Evolutionary conservation across 805 yeast species (phyloP).

Genomic region (Kregervanrija pseudodelftensis): DNA sequence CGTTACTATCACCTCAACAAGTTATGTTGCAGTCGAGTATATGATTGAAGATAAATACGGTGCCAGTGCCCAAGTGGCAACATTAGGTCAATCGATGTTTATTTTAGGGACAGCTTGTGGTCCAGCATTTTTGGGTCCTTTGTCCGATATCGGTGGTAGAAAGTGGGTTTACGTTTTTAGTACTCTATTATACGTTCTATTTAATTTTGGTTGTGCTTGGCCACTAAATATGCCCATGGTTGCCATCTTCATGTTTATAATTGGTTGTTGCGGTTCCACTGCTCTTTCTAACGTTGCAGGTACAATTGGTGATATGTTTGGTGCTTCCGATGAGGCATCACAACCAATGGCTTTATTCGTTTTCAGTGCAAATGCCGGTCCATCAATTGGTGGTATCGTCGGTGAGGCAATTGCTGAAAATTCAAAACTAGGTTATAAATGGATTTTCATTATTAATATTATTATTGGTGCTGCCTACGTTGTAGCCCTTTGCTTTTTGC

Average conservation of each 20-base stretch:
- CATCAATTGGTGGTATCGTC: conserved; percentile 30
- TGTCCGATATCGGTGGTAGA: conserved; percentile 31
- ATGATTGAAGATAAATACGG: conserved; percentile 21
- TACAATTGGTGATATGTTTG: conserved; percentile 30
- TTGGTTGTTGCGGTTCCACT: conserved; percentile 28
- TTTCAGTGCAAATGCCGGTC: conserved; percentile 29
- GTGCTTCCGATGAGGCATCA: conserved; percentile 28
- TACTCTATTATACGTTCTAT: conserved; percentile 21
- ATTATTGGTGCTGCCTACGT: conserved; percentile 24
- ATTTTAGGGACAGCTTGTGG: conserved; percentile 31
- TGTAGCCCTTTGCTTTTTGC: conserved; percentile 19
- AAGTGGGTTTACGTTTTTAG: conserved; percentile 31
- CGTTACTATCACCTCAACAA: conserved; percentile 28
- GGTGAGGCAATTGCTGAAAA: conserved; percentile 30
- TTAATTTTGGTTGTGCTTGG: conserved; percentile 30
- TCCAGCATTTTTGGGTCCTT: conserved; percentile 30
- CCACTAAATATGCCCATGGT: conserved; percentile 28
- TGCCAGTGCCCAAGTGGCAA: conserved; percentile 26
- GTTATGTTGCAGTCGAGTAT: conserved; percentile 27
- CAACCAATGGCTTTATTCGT: conserved; percentile 31
- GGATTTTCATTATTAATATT: conserved; percentile 28
- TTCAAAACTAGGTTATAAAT: conserved; percentile 22
- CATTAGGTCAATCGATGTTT: conserved; percentile 30
- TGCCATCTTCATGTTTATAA: conserved; percentile 27
- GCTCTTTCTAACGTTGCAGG: conserved; percentile 31